Evolutionary conservation across 164 flowering plant species (phyloP).

Genomic region (Litsea cubeba): DNA sequence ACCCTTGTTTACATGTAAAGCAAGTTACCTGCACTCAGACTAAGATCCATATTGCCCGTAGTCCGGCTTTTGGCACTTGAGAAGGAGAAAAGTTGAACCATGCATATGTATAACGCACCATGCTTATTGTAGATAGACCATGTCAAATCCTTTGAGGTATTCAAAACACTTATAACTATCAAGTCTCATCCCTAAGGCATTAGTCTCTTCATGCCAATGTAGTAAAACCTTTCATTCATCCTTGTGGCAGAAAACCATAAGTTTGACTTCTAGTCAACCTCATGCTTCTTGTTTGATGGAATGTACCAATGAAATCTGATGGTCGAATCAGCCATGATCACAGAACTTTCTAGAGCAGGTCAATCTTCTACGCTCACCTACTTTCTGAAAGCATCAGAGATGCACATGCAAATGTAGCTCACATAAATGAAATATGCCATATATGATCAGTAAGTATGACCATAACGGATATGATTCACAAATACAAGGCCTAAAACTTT

Average conservation of each 20-base stretch:
- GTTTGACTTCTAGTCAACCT: background rate
- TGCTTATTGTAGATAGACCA: background rate
- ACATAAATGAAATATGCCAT: background rate
- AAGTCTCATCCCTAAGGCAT: background rate
- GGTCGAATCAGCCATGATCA: constrained; percentile 6
- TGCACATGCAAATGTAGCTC: background rate
- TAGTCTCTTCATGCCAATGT: background rate
- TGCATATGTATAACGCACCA: background rate
- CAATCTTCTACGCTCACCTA: background rate
- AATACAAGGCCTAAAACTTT: background rate
- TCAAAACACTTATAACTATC: background rate
- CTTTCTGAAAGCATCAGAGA: background rate
- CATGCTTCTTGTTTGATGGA: background rate
- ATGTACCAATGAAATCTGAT: constrained; percentile 6
- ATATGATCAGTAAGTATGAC: background rate
- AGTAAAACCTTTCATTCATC: background rate
- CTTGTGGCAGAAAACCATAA: background rate
- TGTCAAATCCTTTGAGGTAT: background rate
- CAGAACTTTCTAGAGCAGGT: background rate
- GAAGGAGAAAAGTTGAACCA: background rate
- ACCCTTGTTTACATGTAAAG: too few relatives aligned
- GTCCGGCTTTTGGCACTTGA: too few relatives aligned
- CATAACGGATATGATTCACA: background rate
- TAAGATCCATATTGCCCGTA: too few relatives aligned
- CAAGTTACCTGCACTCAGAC: too few relatives aligned